phyloP scores from a whole-genome alignment of 208 protist genomes.

The Crithidia brevicula region DNA sequence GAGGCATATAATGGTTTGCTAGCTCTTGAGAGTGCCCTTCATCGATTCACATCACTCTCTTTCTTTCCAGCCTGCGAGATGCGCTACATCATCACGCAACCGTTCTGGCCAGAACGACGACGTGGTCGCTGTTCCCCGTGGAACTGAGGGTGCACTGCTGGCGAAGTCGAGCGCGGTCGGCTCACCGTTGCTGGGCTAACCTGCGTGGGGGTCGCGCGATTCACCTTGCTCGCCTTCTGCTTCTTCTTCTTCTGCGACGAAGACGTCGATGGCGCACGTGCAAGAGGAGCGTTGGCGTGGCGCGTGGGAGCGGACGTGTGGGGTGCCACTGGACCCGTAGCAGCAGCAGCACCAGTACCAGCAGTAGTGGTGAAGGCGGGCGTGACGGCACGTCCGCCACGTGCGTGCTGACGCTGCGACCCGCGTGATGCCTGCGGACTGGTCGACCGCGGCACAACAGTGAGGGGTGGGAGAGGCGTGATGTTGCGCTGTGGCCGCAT shows the following conservation, averaged over 20 bases:
- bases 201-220: neutral
- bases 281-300: neutral
- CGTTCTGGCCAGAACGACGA: neutral
- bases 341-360: neutral
- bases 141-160: conserved; percentile 11
- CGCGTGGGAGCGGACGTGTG: neutral
- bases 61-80: neutral
- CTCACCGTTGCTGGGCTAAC: neutral
- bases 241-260: conserved; percentile 15
- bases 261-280: neutral
- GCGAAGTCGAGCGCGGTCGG: conserved; percentile 5
- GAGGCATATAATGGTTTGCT: no score
- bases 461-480: conserved; percentile 6
- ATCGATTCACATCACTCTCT: neutral
- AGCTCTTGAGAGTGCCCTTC: no score
- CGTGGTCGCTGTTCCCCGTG: conserved; percentile 1
- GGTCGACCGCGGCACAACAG: neutral
- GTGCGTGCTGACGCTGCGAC: neutral
- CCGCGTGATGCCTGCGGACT: neutral
- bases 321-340: no score
- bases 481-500: conserved; percentile 5
- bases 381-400: neutral
- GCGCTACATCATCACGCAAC: conserved; percentile 11
- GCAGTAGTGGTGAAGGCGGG: neutral
- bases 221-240: neutral